Conservation (phyloP, 257 asterid species). For the Przewalskia tangutica region DNA sequence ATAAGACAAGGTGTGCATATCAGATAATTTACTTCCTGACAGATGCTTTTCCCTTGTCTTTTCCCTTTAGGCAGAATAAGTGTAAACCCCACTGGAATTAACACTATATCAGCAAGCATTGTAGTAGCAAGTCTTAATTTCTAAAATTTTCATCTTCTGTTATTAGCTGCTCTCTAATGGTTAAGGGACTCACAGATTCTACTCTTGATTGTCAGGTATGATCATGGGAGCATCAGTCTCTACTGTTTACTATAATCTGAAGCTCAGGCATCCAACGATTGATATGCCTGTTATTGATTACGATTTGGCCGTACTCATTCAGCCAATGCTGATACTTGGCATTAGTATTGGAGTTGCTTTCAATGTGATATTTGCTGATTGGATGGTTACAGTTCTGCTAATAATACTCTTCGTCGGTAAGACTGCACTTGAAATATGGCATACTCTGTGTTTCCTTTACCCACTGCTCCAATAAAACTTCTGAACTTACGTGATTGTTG, state of each 20-base stretch:
- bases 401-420: conserved; percentile 79
- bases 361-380: conserved; percentile 87
- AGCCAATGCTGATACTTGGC: conserved; percentile 97
- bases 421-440: not conserved
- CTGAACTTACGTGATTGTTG: conserved; percentile 16
- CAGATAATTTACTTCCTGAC: not conserved
- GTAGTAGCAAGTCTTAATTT: not conserved
- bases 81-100: not conserved
- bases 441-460: not conserved
- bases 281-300: conserved; percentile 93
- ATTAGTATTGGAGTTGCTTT: conserved; percentile 92
- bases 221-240: conserved; percentile 95
- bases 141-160: not conserved
- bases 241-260: conserved; percentile 87
- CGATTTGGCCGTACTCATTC: conserved; percentile 92
- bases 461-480: not conserved
- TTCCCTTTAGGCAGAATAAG: not conserved
- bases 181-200: conserved; percentile 7
- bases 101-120: not conserved
- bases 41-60: no score
- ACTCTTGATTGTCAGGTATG: conserved; percentile 59
- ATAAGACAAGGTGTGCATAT: not conserved
- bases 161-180: not conserved
- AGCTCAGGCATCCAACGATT: conserved; percentile 81
- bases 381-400: conserved; percentile 97